Evolutionary conservation across 2,329 filamentous ascomycete genomes (phyloP).

Genomic region (Cadophora malorum): DNA sequence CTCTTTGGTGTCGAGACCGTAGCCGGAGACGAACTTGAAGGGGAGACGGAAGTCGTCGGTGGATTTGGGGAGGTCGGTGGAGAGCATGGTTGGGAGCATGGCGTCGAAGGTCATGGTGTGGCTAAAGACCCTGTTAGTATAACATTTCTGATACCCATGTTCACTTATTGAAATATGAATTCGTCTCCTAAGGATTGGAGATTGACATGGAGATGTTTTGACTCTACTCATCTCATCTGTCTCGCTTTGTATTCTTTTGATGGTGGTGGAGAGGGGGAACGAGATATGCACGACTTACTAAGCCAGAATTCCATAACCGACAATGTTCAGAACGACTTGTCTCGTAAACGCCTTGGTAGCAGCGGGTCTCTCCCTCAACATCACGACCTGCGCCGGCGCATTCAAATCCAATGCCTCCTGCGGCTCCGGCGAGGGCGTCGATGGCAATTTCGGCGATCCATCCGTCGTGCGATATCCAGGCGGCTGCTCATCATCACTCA

Average conservation of each 20-base stretch:
- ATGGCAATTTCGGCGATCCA: slow-evolving; percentile 56
- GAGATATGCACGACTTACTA: slow-evolving; percentile 70
- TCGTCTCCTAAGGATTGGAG: not conserved
- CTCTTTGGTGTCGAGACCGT: slow-evolving; percentile 80
- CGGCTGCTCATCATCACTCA: slow-evolving; percentile 65
- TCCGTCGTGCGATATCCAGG: slow-evolving; percentile 73
- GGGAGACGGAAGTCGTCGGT: slow-evolving; percentile 66
- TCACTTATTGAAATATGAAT: not conserved
- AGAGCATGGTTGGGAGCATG: slow-evolving; percentile 87
- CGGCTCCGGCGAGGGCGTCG: slow-evolving; percentile 46
- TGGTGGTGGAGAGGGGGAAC: slow-evolving; percentile 10
- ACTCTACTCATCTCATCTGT: not conserved
- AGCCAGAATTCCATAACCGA: slow-evolving; percentile 89
- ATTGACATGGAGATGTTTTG: not conserved
- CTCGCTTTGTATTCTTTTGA: slow-evolving; percentile 2
- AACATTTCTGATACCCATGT: not conserved
- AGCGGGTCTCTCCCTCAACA: slow-evolving; percentile 45
- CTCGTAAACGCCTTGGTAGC: slow-evolving; percentile 75
- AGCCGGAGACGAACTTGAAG: slow-evolving; percentile 88
- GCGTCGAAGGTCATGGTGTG: slow-evolving; percentile 98
- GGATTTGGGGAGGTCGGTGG: slow-evolving; percentile 48
- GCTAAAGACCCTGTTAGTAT: slow-evolving; percentile 55
- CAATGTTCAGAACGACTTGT: slow-evolving; percentile 85
- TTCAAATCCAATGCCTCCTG: slow-evolving; percentile 49
- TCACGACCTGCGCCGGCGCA: slow-evolving; percentile 32